Conservation (phyloP, 2,329 filamentous ascomycete genomes). For the Acrocalymma vagum region DNA sequence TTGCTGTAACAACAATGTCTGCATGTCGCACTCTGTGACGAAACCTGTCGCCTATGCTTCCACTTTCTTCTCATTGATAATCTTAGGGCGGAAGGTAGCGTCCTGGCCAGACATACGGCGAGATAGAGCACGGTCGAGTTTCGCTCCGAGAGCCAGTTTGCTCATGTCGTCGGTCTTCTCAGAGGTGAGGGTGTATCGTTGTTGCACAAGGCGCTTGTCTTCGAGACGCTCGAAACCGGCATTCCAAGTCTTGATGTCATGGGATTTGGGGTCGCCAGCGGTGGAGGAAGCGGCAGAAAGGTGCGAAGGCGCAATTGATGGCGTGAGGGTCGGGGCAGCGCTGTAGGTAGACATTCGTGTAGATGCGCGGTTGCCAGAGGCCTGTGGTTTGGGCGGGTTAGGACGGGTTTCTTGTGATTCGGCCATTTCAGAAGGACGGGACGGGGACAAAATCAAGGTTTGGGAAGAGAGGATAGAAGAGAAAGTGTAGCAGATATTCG, state of each 20-base stretch:
- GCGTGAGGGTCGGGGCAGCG: constrained; percentile 58
- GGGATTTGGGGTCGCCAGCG: constrained; percentile 58
- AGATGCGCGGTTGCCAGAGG: constrained; percentile 47
- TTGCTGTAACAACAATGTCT: too few species aligned
- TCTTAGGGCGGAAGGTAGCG: constrained; percentile 76
- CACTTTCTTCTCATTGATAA: constrained; percentile 46
- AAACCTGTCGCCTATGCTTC: constrained; percentile 35
- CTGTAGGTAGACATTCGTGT: constrained; percentile 61
- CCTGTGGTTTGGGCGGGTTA: constrained; percentile 40
- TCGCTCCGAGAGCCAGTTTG: constrained; percentile 88
- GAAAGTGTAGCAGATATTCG: constrained; percentile 18
- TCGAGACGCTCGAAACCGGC: constrained; percentile 86
- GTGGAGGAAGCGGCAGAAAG: constrained; percentile 45
- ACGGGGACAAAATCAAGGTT: constrained; percentile 8
- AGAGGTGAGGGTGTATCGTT: constrained; percentile 80
- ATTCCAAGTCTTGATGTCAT: constrained; percentile 78
- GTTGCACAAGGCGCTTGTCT: constrained; percentile 83
- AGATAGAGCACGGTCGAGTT: constrained; percentile 86
- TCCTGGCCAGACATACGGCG: constrained; percentile 89
- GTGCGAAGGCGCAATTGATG: constrained; percentile 58
- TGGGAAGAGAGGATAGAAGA: constrained; percentile 5
- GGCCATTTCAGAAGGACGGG: constrained; percentile 23
- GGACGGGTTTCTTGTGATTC: constrained; percentile 23
- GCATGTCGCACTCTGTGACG: too few species aligned
- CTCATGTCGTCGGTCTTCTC: constrained; percentile 84